Conservation (phyloP, 2,329 filamentous ascomycete genomes). For the Colletotrichum truncatum region DNA sequence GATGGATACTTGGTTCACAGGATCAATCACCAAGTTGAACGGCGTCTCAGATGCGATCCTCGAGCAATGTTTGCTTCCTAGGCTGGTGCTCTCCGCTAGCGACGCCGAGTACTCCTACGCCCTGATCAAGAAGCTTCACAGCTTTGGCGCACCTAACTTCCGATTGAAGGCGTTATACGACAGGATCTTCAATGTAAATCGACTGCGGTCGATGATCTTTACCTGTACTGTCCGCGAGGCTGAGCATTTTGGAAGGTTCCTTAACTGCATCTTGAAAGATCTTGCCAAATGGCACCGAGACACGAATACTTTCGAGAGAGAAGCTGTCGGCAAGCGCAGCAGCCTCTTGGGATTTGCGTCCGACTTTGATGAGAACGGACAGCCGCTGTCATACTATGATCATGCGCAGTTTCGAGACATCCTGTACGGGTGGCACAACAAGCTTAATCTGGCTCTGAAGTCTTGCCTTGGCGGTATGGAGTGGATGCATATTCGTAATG, state of each 20-base stretch:
- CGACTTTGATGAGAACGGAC: constrained; percentile 74
- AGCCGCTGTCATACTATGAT: constrained; percentile 76
- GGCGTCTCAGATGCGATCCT: constrained; percentile 79
- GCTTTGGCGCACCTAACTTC: constrained; percentile 85
- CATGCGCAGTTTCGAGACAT: constrained; percentile 88
- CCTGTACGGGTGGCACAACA: constrained; percentile 90
- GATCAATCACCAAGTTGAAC: constrained; percentile 69
- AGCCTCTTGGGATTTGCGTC: constrained; percentile 79
- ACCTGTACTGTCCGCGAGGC: constrained; percentile 90
- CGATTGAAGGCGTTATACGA: constrained; percentile 85
- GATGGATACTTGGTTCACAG: constrained; percentile 80
- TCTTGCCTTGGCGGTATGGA: constrained; percentile 83
- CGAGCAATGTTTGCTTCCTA: constrained; percentile 92
- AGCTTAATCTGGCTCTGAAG: constrained; percentile 81
- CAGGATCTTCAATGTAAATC: constrained; percentile 83
- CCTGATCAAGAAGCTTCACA: constrained; percentile 88
- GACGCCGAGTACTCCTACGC: constrained; percentile 91
- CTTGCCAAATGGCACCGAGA: constrained; percentile 81
- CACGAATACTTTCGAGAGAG: constrained; percentile 75
- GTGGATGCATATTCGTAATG: constrained; percentile 98
- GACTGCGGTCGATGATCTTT: constrained; percentile 85
- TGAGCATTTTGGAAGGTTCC: constrained; percentile 90
- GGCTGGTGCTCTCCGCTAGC: constrained; percentile 81
- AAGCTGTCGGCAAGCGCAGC: constrained; percentile 69
- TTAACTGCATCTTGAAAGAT: constrained; percentile 83